Conservation (phyloP, 2,329 filamentous ascomycete genomes). For the Eutypa lata region DNA sequence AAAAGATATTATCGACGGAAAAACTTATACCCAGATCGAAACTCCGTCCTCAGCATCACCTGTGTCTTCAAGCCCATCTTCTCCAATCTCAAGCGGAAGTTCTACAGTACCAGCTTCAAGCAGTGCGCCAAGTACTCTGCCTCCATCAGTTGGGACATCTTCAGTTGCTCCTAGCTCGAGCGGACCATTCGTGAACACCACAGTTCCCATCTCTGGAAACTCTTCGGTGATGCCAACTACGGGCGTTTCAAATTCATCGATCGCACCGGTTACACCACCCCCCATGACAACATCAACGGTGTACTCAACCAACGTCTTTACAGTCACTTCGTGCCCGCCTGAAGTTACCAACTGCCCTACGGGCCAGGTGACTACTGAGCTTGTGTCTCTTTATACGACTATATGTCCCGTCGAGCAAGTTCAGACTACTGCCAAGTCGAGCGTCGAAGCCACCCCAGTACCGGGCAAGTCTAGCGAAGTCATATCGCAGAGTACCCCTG, state of each 20-base stretch:
- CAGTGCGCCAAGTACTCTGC: slow-evolving; percentile 2
- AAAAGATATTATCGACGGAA: slow-evolving; percentile 25
- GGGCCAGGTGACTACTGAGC: slow-evolving; percentile 26
- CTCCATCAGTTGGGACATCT: slow-evolving; percentile 11
- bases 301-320: slow-evolving; percentile 27
- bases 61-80: not conserved
- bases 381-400: slow-evolving; percentile 28
- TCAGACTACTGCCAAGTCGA: slow-evolving; percentile 7
- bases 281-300: slow-evolving; percentile 24
- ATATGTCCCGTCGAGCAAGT: slow-evolving; percentile 22
- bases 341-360: slow-evolving; percentile 22
- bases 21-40: slow-evolving; percentile 17
- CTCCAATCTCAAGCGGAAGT: not conserved
- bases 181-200: slow-evolving; percentile 13
- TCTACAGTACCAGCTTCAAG: not conserved
- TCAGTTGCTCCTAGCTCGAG: slow-evolving; percentile 13
- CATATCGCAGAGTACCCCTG: not conserved
- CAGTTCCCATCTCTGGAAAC: slow-evolving; percentile 3
- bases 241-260: slow-evolving; percentile 9
- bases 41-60: slow-evolving; percentile 4
- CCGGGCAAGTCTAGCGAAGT: not conserved
- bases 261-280: slow-evolving; percentile 6
- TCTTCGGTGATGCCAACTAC: slow-evolving; percentile 2
- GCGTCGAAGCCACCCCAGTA: not conserved
- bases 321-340: slow-evolving; percentile 24